These are phyloP conservation scores for Dovyalis caffra DNA, from an alignment of 345 rosid genomes.

Conservation along the genomic window DNA sequence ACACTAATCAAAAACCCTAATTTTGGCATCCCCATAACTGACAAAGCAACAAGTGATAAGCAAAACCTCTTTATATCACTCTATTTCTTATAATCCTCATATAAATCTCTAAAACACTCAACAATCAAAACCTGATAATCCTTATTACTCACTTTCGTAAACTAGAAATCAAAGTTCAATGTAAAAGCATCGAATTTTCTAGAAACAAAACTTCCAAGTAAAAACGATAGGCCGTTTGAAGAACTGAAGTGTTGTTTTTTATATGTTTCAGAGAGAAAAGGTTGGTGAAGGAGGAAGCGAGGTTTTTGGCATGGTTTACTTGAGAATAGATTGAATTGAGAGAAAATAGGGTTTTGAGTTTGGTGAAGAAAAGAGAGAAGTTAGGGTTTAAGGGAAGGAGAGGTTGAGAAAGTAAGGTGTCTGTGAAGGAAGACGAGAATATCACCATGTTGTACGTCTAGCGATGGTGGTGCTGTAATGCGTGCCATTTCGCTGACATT, in stretches of 20 bases:
- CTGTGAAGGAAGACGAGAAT: slow-evolving; percentile 54
- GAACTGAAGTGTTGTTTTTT: slow-evolving; percentile 18
- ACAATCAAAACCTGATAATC: slow-evolving; percentile 46
- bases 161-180: slow-evolving; percentile 67
- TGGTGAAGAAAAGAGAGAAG: slow-evolving; percentile 40
- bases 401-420: slow-evolving; percentile 40
- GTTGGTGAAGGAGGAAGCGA: slow-evolving; percentile 60
- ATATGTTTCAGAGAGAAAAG: slow-evolving; percentile 17
- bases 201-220: slow-evolving; percentile 71
- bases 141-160: slow-evolving; percentile 44
- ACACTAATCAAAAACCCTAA: slow-evolving; percentile 73
- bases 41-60: slow-evolving; percentile 75
- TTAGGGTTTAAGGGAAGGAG: slow-evolving; percentile 24
- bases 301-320: slow-evolving; percentile 60
- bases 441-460: slow-evolving; percentile 83
- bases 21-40: slow-evolving; percentile 88
- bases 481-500: slow-evolving; percentile 98
- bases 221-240: slow-evolving; percentile 42
- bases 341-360: slow-evolving; percentile 52
- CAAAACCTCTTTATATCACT: slow-evolving; percentile 46
- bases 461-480: slow-evolving; percentile 92
- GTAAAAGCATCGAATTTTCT: slow-evolving; percentile 87
- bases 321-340: slow-evolving; percentile 77
- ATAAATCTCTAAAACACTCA: slow-evolving; percentile 58
- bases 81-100: slow-evolving; percentile 50